Evolutionary conservation across 495 filamentous ascomycete genomes (phyloP).

Genomic region (Trichoderma gamsii): DNA sequence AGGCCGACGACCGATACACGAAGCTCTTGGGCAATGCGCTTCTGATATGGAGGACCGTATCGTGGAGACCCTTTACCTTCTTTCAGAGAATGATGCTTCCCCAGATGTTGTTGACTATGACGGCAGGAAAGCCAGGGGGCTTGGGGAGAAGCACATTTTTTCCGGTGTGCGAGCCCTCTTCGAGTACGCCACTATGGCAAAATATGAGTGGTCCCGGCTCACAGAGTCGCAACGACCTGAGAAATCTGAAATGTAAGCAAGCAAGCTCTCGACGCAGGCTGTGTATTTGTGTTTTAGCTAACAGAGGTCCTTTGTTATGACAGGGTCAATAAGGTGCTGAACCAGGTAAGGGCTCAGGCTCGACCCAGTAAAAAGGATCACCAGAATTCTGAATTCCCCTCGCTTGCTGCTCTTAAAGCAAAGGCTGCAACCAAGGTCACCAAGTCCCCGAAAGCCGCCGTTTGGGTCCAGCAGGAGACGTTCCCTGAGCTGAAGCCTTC

Average conservation of each 20-base stretch:
- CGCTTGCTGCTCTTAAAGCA: no score
- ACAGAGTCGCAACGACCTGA: background rate
- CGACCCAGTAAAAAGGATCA: no score
- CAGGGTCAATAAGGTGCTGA: no score
- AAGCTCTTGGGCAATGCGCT: background rate
- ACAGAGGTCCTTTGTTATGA: no score
- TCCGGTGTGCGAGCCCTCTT: background rate
- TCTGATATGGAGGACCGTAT: background rate
- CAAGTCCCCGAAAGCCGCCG: no score
- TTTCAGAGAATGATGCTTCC: background rate
- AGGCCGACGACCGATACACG: background rate
- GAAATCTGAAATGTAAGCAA: background rate
- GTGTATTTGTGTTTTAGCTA: no score
- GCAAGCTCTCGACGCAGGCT: background rate
- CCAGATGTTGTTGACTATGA: background rate
- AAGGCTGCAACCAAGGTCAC: no score
- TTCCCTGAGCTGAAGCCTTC: background rate
- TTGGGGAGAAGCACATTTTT: background rate
- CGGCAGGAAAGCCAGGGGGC: background rate
- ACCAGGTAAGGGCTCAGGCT: no score
- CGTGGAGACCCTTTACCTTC: background rate
- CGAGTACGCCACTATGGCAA: background rate
- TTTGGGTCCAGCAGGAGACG: background rate
- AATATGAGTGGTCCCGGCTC: background rate
- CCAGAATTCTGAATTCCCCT: no score